Evolutionary conservation across 139 green algal genomes (phyloP).

Genomic region (Picochlorum sp.): DNA sequence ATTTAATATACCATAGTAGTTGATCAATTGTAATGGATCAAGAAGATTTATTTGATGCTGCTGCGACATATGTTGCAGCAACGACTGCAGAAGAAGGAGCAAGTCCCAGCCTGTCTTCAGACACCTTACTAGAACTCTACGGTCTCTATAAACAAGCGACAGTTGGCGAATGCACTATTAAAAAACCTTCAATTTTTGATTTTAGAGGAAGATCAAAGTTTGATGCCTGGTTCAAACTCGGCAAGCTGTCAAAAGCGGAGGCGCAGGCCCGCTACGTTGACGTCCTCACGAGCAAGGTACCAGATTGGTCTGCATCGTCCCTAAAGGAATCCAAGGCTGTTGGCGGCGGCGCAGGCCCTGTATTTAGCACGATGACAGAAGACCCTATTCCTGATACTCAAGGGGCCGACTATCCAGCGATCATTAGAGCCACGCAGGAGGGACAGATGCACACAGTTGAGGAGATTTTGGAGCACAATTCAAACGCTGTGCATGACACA

Average conservation of each 20-base stretch:
- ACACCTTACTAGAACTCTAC: slow-evolving; percentile 32
- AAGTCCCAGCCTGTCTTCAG: too few relatives aligned
- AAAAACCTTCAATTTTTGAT: slow-evolving; percentile 39
- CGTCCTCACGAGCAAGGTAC: background rate
- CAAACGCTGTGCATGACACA: background rate
- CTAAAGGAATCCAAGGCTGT: slow-evolving; percentile 2
- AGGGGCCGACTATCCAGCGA: background rate
- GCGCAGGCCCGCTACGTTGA: slow-evolving; percentile 20
- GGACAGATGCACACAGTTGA: background rate
- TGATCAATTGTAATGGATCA: slow-evolving; percentile 2
- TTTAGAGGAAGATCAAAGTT: slow-evolving; percentile 32
- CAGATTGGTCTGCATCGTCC: slow-evolving; percentile 9
- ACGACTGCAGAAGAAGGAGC: too few relatives aligned
- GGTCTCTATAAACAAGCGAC: slow-evolving; percentile 49
- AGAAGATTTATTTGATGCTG: slow-evolving; percentile 27
- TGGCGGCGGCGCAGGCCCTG: slow-evolving; percentile 5
- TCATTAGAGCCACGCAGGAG: slow-evolving; percentile 3
- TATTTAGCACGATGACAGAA: slow-evolving; percentile 19
- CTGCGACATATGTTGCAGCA: slow-evolving; percentile 18
- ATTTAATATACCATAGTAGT: too few relatives aligned
- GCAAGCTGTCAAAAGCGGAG: background rate
- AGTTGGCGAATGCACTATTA: slow-evolving; percentile 22
- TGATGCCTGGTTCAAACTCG: slow-evolving; percentile 19
- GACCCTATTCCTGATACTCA: slow-evolving; percentile 4
- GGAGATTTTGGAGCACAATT: background rate